Evolutionary conservation across 805 yeast genomes (phyloP), one percentile per base, ranked within the genome.

Genomic region (Tetrapisispora namnaoensis): DNA sequence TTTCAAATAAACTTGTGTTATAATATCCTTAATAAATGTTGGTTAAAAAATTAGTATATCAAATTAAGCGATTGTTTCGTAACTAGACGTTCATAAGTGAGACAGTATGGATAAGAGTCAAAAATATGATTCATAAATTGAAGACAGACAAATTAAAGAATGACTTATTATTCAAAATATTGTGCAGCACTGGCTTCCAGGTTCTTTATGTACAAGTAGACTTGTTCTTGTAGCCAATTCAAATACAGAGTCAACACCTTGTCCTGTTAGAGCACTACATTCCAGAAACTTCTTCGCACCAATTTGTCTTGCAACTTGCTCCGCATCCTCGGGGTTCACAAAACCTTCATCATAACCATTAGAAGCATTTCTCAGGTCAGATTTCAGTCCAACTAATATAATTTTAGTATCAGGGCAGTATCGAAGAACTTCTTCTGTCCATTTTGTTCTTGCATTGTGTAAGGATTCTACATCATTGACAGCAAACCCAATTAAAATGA

Each of bases 201-300:
- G 72, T 28, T 72, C 72, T 44, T 75, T 70, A 45, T 74, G 72
- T 20, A 78, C 76, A 39, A 88, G 67, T 49, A 88, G 68, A 60
- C 93, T 83, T 3, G 90, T 82, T 56, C 97, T 74, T 1, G 95
- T 86, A 16, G 97, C 96, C 45, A 80, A 79, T 67, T 90, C 97
- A 64, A 90, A 89, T 2, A 90, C 90, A 61, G 86, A 95, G 65
- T 89, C 96, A 21, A 90, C 97, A 13, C 95, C 95, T 62, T 87
- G 95, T 4, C 97, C 97, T 2, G 95, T 86, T 55, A 90, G 70
- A 1, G 97, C 88, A 44, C 95, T 85, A 61, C 96, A 87, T 60
- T 90, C 96, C 61, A 90, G 68, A 62, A 86, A 90, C 52, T 72
- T 76, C 53, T 83, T 80, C 1, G 96, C 96, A 4, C 95, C 95